Evolutionary conservation across 306 rosid species (phyloP).

Genomic region (Prosopis cineraria): DNA sequence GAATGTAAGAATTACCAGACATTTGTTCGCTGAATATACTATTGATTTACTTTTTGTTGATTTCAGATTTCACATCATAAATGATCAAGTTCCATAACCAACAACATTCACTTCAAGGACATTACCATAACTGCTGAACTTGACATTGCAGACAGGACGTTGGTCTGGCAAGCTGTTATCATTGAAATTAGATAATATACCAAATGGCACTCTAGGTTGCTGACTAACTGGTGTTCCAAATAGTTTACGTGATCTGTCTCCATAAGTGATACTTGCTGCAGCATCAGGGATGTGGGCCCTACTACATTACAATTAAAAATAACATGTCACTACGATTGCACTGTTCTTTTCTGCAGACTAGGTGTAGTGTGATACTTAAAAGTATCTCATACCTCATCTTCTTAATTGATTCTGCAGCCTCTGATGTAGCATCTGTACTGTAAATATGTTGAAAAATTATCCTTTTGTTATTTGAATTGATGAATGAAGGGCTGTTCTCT

Average conservation of each 20-base stretch:
- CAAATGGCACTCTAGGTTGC: slow-evolving; percentile 73
- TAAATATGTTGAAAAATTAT: slow-evolving; percentile 50
- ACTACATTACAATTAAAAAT: slow-evolving; percentile 48
- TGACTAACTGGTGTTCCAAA: slow-evolving; percentile 50
- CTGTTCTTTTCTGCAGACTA: slow-evolving; percentile 14
- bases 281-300: slow-evolving; percentile 65
- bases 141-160: slow-evolving; percentile 47
- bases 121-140: slow-evolving; percentile 59
- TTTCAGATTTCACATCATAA: slow-evolving; percentile 31
- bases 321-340: slow-evolving; percentile 24
- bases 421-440: slow-evolving; percentile 53
- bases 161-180: slow-evolving; percentile 55
- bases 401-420: slow-evolving; percentile 52
- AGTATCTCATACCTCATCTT: slow-evolving; percentile 67
- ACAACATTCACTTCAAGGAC: slow-evolving; percentile 17
- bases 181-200: slow-evolving; percentile 73
- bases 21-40: slow-evolving; percentile 26
- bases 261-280: slow-evolving; percentile 51
- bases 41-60: slow-evolving; percentile 28
- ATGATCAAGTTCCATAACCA: slow-evolving; percentile 24
- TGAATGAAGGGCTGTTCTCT: slow-evolving; percentile 69
- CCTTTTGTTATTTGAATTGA: slow-evolving; percentile 79
- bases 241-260: slow-evolving; percentile 66
- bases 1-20: slow-evolving; percentile 26
- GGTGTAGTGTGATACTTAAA: slow-evolving; percentile 21